Evolutionary conservation across 441 rosid species (phyloP), one percentile per base, ranked within the genome.

Genomic region (Arabidopsis hybrid): DNA sequence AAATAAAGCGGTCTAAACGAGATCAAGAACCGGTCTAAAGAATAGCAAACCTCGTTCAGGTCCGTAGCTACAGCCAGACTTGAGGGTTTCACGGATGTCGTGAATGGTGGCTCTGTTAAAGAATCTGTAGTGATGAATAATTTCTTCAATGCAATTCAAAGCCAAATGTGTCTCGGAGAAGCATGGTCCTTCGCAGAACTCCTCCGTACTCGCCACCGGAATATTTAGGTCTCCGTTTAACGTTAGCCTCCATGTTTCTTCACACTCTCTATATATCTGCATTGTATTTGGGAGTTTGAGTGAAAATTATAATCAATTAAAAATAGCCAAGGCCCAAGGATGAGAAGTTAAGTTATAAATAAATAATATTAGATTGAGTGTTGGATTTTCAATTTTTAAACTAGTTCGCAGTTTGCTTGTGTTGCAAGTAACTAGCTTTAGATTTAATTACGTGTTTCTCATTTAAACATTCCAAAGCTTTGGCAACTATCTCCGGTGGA

Each of bases 111-210:
- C 95, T 51, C 67, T 84, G 61, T 92, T 94, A 72, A 82, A 84
- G 84, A 94, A 92, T 55, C 60, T 7, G 65, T 87, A 94, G 80
- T 88, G 71, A 17, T 13, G 57, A 80, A 89, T 47, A 40, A 94
- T 60, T 60, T 77, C 72, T 26, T 89, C 85, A 8, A 92, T 66
- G 80, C 99, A 94, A 53, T 72, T 46, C 17, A 95, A 88, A 74
- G 87, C 93, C 78, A 92, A 69, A 78, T 88, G 74, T 32, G 96
- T 92, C 81, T 92, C 97, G 0, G 82, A 10, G 46, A 86, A 77
- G 81, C 99, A 94, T 9, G 97, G 87, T 38, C 99, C 99, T 2
- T 6, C 60, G 79, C 99, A 95, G 78, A 82, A 95, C 45, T 53
- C 63, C 5, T 87, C 86, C 1, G 84, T 65, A 12, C 77, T 58